Base-by-base conservation (phyloP, 78 protist genomes). In the Dictyostelium firmibasis region DNA sequence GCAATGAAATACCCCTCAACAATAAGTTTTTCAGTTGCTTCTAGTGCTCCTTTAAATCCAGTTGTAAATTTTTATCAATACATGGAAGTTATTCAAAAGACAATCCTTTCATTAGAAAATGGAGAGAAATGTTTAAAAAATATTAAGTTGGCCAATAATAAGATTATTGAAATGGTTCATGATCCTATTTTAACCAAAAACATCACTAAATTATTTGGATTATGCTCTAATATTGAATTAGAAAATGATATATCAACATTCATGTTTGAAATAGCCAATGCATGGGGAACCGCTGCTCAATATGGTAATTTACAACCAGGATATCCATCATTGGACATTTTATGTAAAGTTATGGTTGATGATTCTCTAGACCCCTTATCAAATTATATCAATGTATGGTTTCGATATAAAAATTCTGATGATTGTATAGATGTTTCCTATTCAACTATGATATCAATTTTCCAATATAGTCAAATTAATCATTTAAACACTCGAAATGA, bases 1-100 rank as follows among this genome's bases (percentile, higher is more conserved):
- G 53, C 86, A 35, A 36, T 93, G 14, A 93, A 93, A n/a, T 93
- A 83, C 38, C 96, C 96, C 36, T 76, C 85, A 25, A 35, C 77
- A 10, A 85, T 85, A 4, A 78, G 50, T 44, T 85, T 91, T 60
- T 13, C 74, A 2, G 2, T 93, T 25, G 84, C 96, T 3, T 43
- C 85, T 10, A 67, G 75, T 67, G 75, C 75, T 3, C 75, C 75
- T 2, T n/a, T 67, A 13, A n/a, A 67, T 0, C 75, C 75, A 25
- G 33, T 29, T 1, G 31, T 67, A 20, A 67, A 67, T 67, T 67
- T 67, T 25, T 67, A 67, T 67, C 33, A 67, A 67, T 67, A 67
- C 27, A 27, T 67, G 33, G 33, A 67, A 2, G 75, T 67, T 0
- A 67, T 29, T 25, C 75, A 67, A 67, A 25, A 67, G 11, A 10